Evolutionary conservation across 768 basidiomycete species (phyloP).

Genomic region (Tulasnella sp.): DNA sequence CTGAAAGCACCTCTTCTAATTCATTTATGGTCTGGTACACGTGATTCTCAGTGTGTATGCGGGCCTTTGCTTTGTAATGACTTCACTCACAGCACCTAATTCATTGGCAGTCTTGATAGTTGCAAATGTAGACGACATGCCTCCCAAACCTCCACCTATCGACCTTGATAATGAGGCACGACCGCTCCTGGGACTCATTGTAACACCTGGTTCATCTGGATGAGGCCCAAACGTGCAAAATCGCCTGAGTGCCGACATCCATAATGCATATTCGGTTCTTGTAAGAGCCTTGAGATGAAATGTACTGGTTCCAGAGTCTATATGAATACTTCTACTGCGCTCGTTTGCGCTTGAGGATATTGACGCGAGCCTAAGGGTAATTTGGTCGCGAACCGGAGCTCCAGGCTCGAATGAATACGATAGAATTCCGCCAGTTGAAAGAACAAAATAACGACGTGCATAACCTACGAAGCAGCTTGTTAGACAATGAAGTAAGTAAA

Average conservation of each 20-base stretch:
- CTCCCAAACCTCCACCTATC: slow-evolving; percentile 1
- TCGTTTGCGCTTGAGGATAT: slow-evolving; percentile 56
- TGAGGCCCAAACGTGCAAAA: slow-evolving; percentile 6
- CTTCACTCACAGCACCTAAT: background rate
- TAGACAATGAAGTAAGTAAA: background rate
- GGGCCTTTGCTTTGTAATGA: background rate
- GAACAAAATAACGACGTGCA: slow-evolving; percentile 68
- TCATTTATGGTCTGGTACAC: slow-evolving; percentile 9
- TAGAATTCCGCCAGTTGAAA: slow-evolving; percentile 54
- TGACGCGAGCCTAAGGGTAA: slow-evolving; percentile 50
- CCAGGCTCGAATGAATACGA: slow-evolving; percentile 63
- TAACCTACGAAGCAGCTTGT: slow-evolving; percentile 39
- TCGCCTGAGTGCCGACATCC: slow-evolving; percentile 60
- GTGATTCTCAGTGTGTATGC: too few relatives aligned
- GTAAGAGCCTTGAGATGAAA: slow-evolving; percentile 75
- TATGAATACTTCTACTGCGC: slow-evolving; percentile 54
- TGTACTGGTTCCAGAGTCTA: slow-evolving; percentile 61
- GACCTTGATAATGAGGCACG: slow-evolving; percentile 18
- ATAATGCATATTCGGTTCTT: slow-evolving; percentile 51
- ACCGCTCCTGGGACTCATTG: background rate
- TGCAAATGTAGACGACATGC: slow-evolving; percentile 34
- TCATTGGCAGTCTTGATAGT: slow-evolving; percentile 47
- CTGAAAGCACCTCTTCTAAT: slow-evolving; percentile 7
- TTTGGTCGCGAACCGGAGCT: slow-evolving; percentile 55
- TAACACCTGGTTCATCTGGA: slow-evolving; percentile 5